These are phyloP conservation scores for Pythium phragmiticola DNA, from an alignment of 352 stramenopile species.

Conservation along the genomic window DNA sequence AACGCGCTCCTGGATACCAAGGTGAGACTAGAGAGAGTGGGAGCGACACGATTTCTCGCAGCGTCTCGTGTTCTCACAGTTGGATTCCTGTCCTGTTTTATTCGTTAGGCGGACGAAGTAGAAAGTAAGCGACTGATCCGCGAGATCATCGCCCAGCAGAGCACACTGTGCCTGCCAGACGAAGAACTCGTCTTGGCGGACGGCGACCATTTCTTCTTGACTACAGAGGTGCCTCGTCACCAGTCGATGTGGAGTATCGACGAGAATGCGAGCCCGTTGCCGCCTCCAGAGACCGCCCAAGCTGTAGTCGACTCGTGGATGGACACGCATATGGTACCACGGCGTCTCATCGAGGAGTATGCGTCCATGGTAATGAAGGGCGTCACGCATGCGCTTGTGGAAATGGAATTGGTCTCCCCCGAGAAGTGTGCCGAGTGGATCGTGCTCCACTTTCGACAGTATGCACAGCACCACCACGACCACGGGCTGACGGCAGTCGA, in stretches of 20 bases:
- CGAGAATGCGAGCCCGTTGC: conserved; percentile 27
- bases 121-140: conserved; percentile 52
- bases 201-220: conserved; percentile 43
- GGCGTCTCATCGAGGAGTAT: conserved; percentile 50
- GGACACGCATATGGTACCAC: conserved; percentile 19
- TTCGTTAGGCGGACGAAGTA: conserved; percentile 32
- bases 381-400: conserved; percentile 39
- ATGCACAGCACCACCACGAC: background rate
- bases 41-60: background rate
- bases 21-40: conserved; percentile 1
- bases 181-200: conserved; percentile 36
- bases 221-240: conserved; percentile 25
- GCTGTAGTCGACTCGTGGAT: conserved; percentile 24
- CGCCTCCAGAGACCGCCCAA: conserved; percentile 5
- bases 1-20: conserved; percentile 49
- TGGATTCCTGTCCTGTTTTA: background rate
- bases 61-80: background rate
- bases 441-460: conserved; percentile 34
- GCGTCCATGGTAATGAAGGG: conserved; percentile 38
- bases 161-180: conserved; percentile 34
- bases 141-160: conserved; percentile 36
- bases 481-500: background rate
- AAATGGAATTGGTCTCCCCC: conserved; percentile 38
- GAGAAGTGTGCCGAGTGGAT: conserved; percentile 46
- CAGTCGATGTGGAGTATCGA: conserved; percentile 62